Evolutionary conservation across 495 filamentous ascomycete species (phyloP), one percentile per base, ranked within the genome.

Genomic region (Neurospora sp.): DNA sequence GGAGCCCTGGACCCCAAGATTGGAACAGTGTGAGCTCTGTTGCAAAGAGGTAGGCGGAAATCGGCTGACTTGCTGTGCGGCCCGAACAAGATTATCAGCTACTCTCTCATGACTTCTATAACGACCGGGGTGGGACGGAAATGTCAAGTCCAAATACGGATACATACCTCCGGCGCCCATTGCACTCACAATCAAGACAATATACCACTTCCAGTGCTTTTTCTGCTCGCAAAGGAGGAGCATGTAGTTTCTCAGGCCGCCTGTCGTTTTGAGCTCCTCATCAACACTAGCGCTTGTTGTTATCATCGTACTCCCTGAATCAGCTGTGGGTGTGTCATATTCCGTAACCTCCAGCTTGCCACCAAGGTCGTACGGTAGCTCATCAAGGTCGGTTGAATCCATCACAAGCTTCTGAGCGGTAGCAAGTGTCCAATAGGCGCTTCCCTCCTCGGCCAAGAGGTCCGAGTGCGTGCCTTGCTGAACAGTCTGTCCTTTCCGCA

Each of bases 391-490:
- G 10, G 45, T 59, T 22, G 48, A 59, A 42, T 72, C 79, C 77
- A 79, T 78, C 0, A 71, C 72, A 4, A 89, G 76, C 69, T 85
- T 82, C 72, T 89, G 87, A 9, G 86, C 84, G 59, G 83, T 84
- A 20, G 87, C 88, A 22, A 89, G 79, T 14, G 81, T 75, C 76
- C 81, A 87, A 76, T 89, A 89, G 0, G 82, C 88, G 0, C 88
- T 88, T n/a, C 82, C 89, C 14, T 85, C 80, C 37, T 87, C 80
- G 14, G 82, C 81, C 72, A 94, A 81, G 72, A 96, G 81, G 70
- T 86, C 85, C 2, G 88, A 86, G 78, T 94, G 92, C 27, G 87
- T 91, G 16, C 93, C 92, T 75, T 85, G 80, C 77, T 94, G 91
- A 22, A 92, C 40, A 73, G 94, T 92, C 40, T 82, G 82, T 38